These are phyloP conservation scores for Globisporangium spinosum DNA, from an alignment of 352 stramenopile genomes.

Conservation along the genomic window DNA sequence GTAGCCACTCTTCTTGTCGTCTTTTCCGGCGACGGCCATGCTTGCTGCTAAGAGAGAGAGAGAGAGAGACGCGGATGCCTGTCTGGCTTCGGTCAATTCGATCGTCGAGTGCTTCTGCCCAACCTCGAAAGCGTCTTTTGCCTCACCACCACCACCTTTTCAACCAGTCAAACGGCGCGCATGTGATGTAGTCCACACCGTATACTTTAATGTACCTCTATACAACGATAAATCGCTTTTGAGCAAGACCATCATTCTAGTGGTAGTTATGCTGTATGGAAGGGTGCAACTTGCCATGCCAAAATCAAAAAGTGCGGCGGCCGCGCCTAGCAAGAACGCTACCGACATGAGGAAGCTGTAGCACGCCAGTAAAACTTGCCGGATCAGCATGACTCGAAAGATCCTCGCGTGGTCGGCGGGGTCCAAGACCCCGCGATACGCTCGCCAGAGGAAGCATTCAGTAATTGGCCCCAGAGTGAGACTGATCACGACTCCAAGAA, in stretches of 20 bases:
- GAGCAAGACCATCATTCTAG: not conserved
- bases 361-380: conserved; percentile 25
- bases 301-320: not conserved
- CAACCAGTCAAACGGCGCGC: conserved; percentile 12
- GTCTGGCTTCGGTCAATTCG: conserved; percentile 2
- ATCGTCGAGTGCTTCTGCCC: conserved; percentile 12
- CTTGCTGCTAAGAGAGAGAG: conserved; percentile 8
- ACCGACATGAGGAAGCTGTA: conserved; percentile 28
- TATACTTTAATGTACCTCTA: not conserved
- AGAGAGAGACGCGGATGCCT: not conserved
- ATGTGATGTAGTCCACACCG: not conserved
- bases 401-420: conserved; percentile 12
- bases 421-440: conserved; percentile 17
- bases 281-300: not conserved
- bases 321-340: conserved; percentile 14
- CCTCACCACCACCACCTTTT: conserved; percentile 20
- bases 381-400: conserved; percentile 27
- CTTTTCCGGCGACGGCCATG: conserved; percentile 15
- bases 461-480: conserved; percentile 20
- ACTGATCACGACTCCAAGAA: conserved; percentile 22
- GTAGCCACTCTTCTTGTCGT: conserved; percentile 19
- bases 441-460: conserved; percentile 23
- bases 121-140: conserved; percentile 3
- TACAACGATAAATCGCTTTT: not conserved
- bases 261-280: not conserved